phyloP scores from a whole-genome alignment of 768 basidiomycete species.

The Punctularia strigosozonata region DNA sequence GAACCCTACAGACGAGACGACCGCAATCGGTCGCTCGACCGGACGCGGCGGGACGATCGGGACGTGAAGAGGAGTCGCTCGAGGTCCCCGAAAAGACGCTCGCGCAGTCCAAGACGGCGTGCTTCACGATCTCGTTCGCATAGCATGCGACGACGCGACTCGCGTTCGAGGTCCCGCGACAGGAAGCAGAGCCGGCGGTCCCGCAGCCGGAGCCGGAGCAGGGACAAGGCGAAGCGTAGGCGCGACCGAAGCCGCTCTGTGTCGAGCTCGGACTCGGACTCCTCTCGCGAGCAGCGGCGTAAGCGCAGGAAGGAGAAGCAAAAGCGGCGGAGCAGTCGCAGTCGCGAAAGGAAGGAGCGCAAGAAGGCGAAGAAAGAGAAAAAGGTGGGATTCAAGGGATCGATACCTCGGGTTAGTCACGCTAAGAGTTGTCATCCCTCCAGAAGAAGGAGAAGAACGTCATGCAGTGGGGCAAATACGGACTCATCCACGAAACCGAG shows the following conservation, averaged over 20 bases:
- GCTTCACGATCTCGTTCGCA: not conserved
- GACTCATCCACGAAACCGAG: conserved; percentile 79
- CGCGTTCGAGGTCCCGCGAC: no score
- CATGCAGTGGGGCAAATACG: conserved; percentile 85
- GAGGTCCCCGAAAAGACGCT: not conserved
- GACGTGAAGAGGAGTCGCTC: not conserved
- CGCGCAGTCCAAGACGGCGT: not conserved
- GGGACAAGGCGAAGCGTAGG: no score
- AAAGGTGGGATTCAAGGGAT: conserved; percentile 41
- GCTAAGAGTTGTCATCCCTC: conserved; percentile 3
- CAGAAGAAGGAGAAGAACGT: conserved; percentile 49
- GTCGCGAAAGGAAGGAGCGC: conserved; percentile 37
- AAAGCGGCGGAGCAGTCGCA: conserved; percentile 11
- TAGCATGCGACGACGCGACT: not conserved
- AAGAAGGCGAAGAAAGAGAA: conserved; percentile 63
- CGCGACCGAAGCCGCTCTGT: no score
- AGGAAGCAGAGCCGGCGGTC: no score
- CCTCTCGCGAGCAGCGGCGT: conserved; percentile 33
- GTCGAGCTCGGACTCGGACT: no score
- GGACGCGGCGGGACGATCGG: not conserved
- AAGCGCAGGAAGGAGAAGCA: conserved; percentile 29
- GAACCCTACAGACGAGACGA: no score
- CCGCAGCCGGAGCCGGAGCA: no score
- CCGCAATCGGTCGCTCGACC: not conserved
- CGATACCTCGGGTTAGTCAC: no score